Conservation (phyloP, 2,329 filamentous ascomycete genomes). For the Diaporthe citriasiana region DNA sequence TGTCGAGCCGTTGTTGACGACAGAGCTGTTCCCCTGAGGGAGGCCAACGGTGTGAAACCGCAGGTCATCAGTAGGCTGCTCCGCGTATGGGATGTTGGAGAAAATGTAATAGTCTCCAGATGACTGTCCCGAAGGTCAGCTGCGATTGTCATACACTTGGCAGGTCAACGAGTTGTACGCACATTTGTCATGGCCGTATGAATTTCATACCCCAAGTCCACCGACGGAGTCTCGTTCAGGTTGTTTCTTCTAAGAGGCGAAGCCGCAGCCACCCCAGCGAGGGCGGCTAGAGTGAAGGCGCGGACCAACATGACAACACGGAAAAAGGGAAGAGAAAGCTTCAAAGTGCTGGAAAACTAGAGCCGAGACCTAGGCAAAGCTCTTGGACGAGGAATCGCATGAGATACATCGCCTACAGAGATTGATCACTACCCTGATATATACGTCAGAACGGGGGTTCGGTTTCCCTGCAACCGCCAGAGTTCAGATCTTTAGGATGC, state of each 20-base stretch:
- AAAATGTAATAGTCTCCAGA: slow-evolving; percentile 55
- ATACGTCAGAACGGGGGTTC: neutral
- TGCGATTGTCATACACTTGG: neutral
- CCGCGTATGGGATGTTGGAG: slow-evolving; percentile 56
- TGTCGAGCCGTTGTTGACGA: slow-evolving; percentile 44
- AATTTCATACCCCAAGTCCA: slow-evolving; percentile 50
- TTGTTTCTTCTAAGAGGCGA: slow-evolving; percentile 16
- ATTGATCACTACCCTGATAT: neutral
- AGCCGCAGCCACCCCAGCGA: neutral
- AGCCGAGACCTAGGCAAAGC: too few species aligned
- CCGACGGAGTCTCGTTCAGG: slow-evolving; percentile 36
- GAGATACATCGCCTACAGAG: neutral
- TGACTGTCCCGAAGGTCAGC: slow-evolving; percentile 41
- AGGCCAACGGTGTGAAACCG: slow-evolving; percentile 52
- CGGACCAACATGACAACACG: neutral
- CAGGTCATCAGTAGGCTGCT: slow-evolving; percentile 52
- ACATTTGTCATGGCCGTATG: slow-evolving; percentile 48
- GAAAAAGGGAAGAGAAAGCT: neutral
- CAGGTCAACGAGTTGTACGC: neutral
- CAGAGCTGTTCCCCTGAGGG: slow-evolving; percentile 46
- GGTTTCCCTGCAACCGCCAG: neutral
- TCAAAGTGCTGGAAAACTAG: neutral
- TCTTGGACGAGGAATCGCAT: neutral
- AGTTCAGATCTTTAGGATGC: slow-evolving; percentile 1
- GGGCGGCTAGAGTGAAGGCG: neutral